Base-by-base conservation (phyloP, 495 filamentous ascomycete genomes). In the Podospora pseudopauciseta region DNA sequence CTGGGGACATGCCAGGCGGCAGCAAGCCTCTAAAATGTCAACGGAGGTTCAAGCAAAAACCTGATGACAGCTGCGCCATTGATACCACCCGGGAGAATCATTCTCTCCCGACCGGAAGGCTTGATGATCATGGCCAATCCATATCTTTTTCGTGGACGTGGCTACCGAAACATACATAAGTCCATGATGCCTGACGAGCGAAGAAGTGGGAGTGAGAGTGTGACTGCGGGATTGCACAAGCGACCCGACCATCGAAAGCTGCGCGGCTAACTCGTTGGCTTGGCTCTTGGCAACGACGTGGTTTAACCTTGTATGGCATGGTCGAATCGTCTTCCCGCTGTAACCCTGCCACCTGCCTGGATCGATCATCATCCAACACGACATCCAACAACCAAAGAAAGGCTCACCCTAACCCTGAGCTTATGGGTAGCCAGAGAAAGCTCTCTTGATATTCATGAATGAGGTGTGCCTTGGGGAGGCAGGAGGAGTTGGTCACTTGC, bases 231-330 rank as follows among this genome's bases (percentile, higher is more conserved):
- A 57, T 26, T 55, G 20, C 16, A 61, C 60, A 55, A 58, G 30
- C 27, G n/a, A 68, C 23, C 61, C 20, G 28, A 44, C 58, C 56
- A 57, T 55, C 53, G 49, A 63, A 67, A 60, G 28, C 55, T 73
- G 72, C 74, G 75, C 74, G 75, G 72, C 75, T 74, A 77, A 66
- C 62, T 64, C 66, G 73, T 72, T 68, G 67, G 65, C 69, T 71
- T 72, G 72, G 69, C 7, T 49, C 70, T 71, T 71, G 70, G 66
- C 70, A 62, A 28, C 2, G 30, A 58, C 55, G 55, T 58, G n/a
- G 55, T 58, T 58, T 58, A 58, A 26, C 55, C 23, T 26, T 58
- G n/a, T 58, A 6, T 58, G 18, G 55, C 55, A 26, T 58, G 23
- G 55, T 4, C n/a, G 23, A 58, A 58, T 58, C 55, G 55, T 58